A percentile compares a stretch with the other conserved stretches of the same genome.
Conservation (phyloP, 2,329 filamentous ascomycete genomes). For the Epichloe uncinata region DNA sequence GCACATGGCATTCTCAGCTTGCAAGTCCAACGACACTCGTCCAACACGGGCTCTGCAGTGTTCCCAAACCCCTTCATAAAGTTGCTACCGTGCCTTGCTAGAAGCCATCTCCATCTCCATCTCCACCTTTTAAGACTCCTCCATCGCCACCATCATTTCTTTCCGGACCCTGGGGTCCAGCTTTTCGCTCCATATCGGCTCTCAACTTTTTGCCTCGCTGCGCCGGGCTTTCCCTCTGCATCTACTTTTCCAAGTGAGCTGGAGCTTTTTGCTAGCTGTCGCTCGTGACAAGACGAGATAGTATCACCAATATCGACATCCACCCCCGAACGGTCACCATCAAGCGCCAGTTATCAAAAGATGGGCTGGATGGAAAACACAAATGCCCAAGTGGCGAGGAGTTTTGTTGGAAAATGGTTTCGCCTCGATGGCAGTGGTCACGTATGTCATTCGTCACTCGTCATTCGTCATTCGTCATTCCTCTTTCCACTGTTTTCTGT, state of each 20-base stretch:
- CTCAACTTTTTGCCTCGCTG: background rate
- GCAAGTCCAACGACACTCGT: background rate
- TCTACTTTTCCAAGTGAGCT: background rate
- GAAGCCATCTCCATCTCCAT: background rate
- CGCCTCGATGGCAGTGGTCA: slow-evolving; percentile 71
- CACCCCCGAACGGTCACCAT: background rate
- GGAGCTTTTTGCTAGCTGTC: background rate
- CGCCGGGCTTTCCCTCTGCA: background rate
- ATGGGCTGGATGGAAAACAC: slow-evolving; percentile 37
- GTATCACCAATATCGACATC: background rate
- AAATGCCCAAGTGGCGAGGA: slow-evolving; percentile 48
- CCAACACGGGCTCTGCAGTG: background rate
- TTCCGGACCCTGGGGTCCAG: background rate
- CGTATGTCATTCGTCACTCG: slow-evolving; percentile 40
- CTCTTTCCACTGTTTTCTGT: background rate
- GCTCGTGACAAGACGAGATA: background rate
- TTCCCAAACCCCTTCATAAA: background rate
- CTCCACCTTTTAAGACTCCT: background rate
- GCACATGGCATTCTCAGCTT: background rate
- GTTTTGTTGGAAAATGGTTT: slow-evolving; percentile 59
- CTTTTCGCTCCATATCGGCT: background rate
- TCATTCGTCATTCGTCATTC: slow-evolving; percentile 9
- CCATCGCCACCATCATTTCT: slow-evolving; percentile 1
- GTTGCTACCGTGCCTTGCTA: background rate
- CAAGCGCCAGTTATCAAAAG: background rate